Evolutionary conservation across 2,329 filamentous ascomycete genomes (phyloP).

Genomic region (Microcyclospora pomicola): DNA sequence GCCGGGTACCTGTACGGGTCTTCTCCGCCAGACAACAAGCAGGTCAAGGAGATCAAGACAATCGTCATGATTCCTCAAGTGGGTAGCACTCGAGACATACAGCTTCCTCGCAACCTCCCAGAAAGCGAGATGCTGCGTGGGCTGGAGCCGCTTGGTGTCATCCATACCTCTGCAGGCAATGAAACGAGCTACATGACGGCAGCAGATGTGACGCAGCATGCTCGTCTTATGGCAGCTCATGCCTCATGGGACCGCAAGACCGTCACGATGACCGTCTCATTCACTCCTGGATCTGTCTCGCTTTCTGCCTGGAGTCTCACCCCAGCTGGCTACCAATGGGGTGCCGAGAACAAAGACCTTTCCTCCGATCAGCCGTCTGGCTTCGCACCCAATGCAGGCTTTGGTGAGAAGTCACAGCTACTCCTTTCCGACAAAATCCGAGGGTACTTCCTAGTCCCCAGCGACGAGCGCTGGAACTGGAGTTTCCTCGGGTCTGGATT

Average conservation of each 20-base stretch:
- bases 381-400: conserved; percentile 58
- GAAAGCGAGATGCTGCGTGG: conserved; percentile 79
- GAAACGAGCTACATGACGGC: conserved; percentile 95
- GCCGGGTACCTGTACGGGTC: conserved; percentile 89
- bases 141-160: conserved; percentile 83
- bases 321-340: conserved; percentile 90
- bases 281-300: conserved; percentile 92
- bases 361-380: conserved; percentile 87
- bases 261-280: conserved; percentile 86
- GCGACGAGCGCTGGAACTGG: conserved; percentile 89
- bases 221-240: conserved; percentile 76
- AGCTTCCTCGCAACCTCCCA: conserved; percentile 77
- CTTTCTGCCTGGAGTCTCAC: conserved; percentile 88
- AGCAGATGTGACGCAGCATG: conserved; percentile 85
- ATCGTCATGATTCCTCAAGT: conserved; percentile 98
- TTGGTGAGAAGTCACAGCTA: conserved; percentile 92
- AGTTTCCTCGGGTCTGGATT: conserved; percentile 93
- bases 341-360: conserved; percentile 84
- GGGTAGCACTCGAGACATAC: conserved; percentile 80
- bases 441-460: conserved; percentile 91
- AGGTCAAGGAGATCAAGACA: conserved; percentile 91
- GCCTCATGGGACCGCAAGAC: conserved; percentile 75
- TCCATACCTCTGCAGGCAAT: conserved; percentile 89
- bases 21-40: conserved; percentile 84
- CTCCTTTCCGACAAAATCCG: conserved; percentile 84